Evolutionary conservation across 2,329 filamentous ascomycete species (phyloP), one percentile per base, ranked within the genome.

Genomic region (Colletotrichum acutatum): DNA sequence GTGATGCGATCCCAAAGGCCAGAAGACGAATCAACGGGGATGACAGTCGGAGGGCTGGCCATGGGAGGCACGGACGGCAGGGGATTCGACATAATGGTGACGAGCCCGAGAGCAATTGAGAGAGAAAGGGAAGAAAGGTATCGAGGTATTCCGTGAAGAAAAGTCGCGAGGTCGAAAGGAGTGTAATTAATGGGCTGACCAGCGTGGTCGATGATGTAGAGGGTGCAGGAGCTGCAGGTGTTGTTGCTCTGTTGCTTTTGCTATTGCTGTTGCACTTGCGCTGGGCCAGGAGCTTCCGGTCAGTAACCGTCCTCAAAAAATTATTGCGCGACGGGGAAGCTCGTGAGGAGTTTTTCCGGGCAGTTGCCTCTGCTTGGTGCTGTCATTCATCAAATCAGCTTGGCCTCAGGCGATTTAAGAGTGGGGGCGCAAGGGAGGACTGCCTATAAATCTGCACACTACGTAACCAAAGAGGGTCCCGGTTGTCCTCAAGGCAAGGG

Each of bases 1-100:
- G 95, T 93, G 84, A 98, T 87, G 79, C 95, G 93, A 83, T 98
- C 94, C 95, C 95, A 98, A 68, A 97, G 85, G 59, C 94, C 93
- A 72, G 92, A 90, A 74, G 92, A 89, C 76, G 86, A 82, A 70
- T 89, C 84, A 77, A 90, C 82, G 54, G 86, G 84, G 66, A 90
- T 80, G 71, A 84, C 83, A 74, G 84, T 77, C 46, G 81, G 82
- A 73, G 83, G 82, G 73, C 81, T 82, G 75, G 82, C 81, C 72
- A 72, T 60, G 68, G 84, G 83, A 78, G 87, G 85, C 79, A 86
- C 84, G 76, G 87, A 85, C 61, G 86, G 85, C 75, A 83, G 83
- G 76, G 86, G 83, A 81, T 84, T 83, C 72, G 84, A 82, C 83
- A 86, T 87, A 77, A 64, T 76, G 34, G 60, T 24, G 22, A 64